phyloP scores from a whole-genome alignment of 345 rosid species.

The Nasturtium officinale region DNA sequence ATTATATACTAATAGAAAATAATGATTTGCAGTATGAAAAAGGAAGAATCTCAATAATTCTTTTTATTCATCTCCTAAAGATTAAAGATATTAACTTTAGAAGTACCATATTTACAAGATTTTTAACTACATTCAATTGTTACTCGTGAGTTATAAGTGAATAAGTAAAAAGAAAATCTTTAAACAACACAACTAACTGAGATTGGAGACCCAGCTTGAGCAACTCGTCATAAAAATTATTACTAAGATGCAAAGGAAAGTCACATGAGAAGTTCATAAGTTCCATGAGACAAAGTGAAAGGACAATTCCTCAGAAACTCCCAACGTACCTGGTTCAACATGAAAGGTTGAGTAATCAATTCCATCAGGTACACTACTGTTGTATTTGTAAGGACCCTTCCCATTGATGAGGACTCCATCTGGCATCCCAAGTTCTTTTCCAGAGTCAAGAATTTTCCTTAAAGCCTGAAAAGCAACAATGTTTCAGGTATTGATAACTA shows the following conservation, averaged over 20 bases:
- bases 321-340: conserved; percentile 71
- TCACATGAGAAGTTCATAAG: background rate
- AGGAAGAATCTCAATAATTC: background rate
- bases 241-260: conserved; percentile 15
- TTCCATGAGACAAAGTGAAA: conserved; percentile 12
- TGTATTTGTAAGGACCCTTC: conserved; percentile 86
- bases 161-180: background rate
- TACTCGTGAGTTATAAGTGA: background rate
- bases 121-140: background rate
- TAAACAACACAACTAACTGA: conserved; percentile 10
- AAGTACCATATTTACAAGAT: conserved; percentile 18
- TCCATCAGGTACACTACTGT: conserved; percentile 78
- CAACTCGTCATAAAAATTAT: background rate
- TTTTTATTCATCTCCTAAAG: background rate
- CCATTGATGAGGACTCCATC: conserved; percentile 97
- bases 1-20: background rate
- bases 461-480: conserved; percentile 56
- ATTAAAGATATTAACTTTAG: conserved; percentile 4
- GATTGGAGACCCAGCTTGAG: background rate
- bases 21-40: conserved; percentile 8
- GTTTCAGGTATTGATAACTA: background rate
- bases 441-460: conserved; percentile 70
- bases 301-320: background rate
- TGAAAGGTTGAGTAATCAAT: conserved; percentile 63
- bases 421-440: conserved; percentile 91